These are phyloP conservation scores for Xerocomus cyaneibrunnescens DNA, from an alignment of 1,284 basidiomycete genomes.

Conservation along the genomic window DNA sequence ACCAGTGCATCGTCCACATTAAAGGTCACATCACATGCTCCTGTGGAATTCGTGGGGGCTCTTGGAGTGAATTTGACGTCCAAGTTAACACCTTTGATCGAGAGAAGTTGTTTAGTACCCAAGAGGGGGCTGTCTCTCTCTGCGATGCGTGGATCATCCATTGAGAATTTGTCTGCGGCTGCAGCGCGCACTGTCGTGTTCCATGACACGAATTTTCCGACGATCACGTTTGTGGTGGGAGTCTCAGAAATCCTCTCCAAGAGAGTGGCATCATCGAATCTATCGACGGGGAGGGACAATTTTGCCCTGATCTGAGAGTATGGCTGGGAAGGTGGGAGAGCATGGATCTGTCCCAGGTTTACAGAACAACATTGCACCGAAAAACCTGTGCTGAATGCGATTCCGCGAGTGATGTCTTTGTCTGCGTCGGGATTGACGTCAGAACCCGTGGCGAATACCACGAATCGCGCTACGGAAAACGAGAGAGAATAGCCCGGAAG, in stretches of 20 bases:
- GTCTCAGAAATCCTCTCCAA: constrained; percentile 42
- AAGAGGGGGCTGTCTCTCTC: constrained; percentile 49
- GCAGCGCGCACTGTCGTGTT: constrained; percentile 55
- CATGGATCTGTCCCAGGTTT: constrained; percentile 45
- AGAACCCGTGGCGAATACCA: constrained; percentile 67
- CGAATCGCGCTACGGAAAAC: constrained; percentile 62
- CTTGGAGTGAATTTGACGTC: constrained; percentile 39
- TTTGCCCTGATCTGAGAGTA: constrained; percentile 48
- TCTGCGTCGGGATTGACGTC: constrained; percentile 76
- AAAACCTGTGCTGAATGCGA: constrained; percentile 61
- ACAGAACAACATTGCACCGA: constrained; percentile 64
- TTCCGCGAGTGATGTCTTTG: constrained; percentile 67
- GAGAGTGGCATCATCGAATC: constrained; percentile 55
- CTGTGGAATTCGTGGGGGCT: constrained; percentile 11
- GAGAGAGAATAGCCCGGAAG: constrained; percentile 58
- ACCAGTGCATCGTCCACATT: constrained; percentile 39
- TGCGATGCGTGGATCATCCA: constrained; percentile 59
- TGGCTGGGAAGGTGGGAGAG: constrained; percentile 41
- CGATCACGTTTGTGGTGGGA: constrained; percentile 36
- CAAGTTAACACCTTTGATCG: constrained; percentile 40
- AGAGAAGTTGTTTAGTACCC: constrained; percentile 48
- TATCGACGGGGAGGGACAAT: constrained; percentile 60
- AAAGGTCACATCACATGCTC: constrained; percentile 22
- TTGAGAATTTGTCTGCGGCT: constrained; percentile 60
- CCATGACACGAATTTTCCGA: constrained; percentile 46